Base-by-base conservation (phyloP, 192 early-diverging fungal species). In the Allomyces javanicus region DNA sequence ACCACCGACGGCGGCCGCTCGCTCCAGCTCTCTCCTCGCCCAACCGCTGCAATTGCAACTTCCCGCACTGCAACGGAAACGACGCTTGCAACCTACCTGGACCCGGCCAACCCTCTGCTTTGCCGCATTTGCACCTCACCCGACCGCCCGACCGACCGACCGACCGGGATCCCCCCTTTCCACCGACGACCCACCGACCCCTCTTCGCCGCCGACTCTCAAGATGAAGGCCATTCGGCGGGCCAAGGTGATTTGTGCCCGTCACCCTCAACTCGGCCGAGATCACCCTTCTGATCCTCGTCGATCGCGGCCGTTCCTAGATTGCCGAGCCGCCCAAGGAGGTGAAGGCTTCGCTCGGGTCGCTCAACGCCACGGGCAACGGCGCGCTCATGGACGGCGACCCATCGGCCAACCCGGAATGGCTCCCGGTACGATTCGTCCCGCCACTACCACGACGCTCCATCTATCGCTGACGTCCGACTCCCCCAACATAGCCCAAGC, bases 401-500 rank as follows among this genome's bases (percentile, higher is more conserved):
- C 65, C 19, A 9, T 44, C 67, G 1, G 76, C 72, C 14, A 69
- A 64, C 27, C 80, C 80, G 40, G 82, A 83, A 65, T 83, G 80
- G 80, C 71, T 83, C 6, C 80, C 82, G 58, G 79, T 83, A 64
- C 25, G 72, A n/a, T 50, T 10, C 25, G 45, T 22, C 62, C 19
- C 25, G 64, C 7, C n/a, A 24, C 9, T 9, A 55, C 26, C 26
- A 4, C 26, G 4, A n/a, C n/a, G 1, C 26, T 4, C 26, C 1
- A 22, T 63, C 63, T 22, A 24, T 25, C 21, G 65, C 40, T 67
- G 44, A 44, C 50, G 50, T 12, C 2, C 26, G 0, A 7, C 7
- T 10, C 23, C 62, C n/a, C 40, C 27, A 26, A 64, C 10, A 1
- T 63, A 83, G 80, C 78, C 81, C 12, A 84, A 84, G 78, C 79